Evolutionary conservation across 257 asterid species (phyloP), one percentile per base, ranked within the genome.

Genomic region (Scutellaria minor): DNA sequence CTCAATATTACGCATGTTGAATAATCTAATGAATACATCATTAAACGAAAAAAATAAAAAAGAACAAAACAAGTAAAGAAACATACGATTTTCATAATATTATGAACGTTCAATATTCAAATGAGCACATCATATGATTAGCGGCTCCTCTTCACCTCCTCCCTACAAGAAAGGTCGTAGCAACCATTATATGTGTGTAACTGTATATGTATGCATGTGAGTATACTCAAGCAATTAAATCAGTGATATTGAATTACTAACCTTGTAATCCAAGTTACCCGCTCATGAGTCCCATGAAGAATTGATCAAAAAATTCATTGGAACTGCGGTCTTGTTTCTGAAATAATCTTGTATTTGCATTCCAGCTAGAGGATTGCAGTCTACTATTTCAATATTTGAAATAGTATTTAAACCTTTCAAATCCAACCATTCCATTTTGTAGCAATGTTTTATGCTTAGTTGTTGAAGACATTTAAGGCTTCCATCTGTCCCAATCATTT

Each of bases 401-500:
- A 41, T 0, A 0, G 6, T 7, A 39, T 7, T 2, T 40, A 0
- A 1, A 18, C 18, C 1, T 39, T 3, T 5, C 50, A 14, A 61
- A 1, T 39, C 35, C 4, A 61, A 0, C n/a, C 15, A 31, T 3
- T n/a, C 6, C 48, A 14, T 39, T 61, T 61, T 61, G 66, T 61
- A 61, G 31, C 66, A 61, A 50, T 61, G 50, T 8, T 40, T 14
- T 6, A 61, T 61, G 27, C 48, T 61, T 40, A 61, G 14, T 5
- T 3, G 3, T 0, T 8, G 0, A n/a, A 39, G 50, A 6, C 2
- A 0, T 0, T 1, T 4, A 3, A 61, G 39, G 50, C 50, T n/a
- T 39, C n/a, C n/a, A 39, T 3, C 8, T 3, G 3, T n/a, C 13
- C 0, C 31, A 7, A 14, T 40, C 50, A n/a, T 7, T n/a, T n/a